Percentiles rank a stretch among this genome's conserved stretches.
These are phyloP conservation scores for Tulasnella calospora DNA, from an alignment of 768 basidiomycete genomes.

Conservation along the genomic window DNA sequence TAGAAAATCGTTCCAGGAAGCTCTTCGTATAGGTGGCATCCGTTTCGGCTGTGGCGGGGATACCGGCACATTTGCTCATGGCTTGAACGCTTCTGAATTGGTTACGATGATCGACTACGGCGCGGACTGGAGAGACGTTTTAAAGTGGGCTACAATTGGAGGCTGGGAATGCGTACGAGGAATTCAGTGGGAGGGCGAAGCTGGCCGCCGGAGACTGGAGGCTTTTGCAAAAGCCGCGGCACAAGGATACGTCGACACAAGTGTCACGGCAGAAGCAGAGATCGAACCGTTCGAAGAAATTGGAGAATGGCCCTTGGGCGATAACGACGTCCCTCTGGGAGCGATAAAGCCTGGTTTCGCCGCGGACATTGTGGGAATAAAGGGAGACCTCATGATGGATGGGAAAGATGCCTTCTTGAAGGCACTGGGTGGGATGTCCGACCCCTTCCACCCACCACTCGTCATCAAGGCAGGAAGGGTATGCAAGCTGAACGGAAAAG, in stretches of 20 bases:
- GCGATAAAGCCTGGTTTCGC: constrained; percentile 51
- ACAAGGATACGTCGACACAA: background rate
- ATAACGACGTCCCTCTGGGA: constrained; percentile 55
- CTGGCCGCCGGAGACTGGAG: constrained; percentile 33
- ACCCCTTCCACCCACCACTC: constrained; percentile 48
- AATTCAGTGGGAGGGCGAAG: constrained; percentile 34
- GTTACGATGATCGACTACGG: constrained; percentile 55
- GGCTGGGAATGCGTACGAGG: constrained; percentile 55
- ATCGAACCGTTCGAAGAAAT: constrained; percentile 29
- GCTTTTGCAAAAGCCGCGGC: constrained; percentile 31
- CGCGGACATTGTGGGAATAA: constrained; percentile 46
- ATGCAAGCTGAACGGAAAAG: constrained; percentile 42
- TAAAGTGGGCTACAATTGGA: constrained; percentile 56
- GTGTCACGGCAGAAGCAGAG: background rate
- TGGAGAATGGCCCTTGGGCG: constrained; percentile 38
- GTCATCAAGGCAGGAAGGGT: constrained; percentile 57
- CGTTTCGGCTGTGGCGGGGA: constrained; percentile 60
- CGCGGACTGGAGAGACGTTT: constrained; percentile 48
- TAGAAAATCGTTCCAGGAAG: constrained; percentile 41
- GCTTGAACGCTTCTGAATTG: constrained; percentile 57
- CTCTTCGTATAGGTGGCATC: constrained; percentile 43
- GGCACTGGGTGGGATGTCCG: constrained; percentile 31
- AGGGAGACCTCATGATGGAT: constrained; percentile 39
- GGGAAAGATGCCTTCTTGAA: constrained; percentile 27
- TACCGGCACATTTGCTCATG: constrained; percentile 60